phyloP scores from a whole-genome alignment of 129 eudicot species.

The Centaurea solstitialis region DNA sequence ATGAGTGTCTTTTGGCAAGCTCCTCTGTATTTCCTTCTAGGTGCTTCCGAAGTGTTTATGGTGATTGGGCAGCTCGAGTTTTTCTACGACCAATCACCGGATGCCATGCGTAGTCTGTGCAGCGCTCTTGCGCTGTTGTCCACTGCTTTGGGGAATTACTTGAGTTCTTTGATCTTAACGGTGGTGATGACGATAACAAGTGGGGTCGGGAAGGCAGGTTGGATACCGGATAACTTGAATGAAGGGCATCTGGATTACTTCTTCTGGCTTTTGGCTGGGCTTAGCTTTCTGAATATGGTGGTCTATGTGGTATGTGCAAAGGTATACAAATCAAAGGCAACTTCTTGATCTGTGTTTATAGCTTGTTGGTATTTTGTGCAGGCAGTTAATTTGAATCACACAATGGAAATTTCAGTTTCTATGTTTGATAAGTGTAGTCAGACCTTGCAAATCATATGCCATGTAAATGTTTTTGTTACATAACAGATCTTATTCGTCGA shows the following conservation, averaged over 20 bases:
- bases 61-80: slow-evolving; percentile 40
- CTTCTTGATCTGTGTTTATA: slow-evolving; percentile 7
- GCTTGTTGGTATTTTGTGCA: background rate
- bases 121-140: slow-evolving; percentile 36
- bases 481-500: no score
- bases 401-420: background rate
- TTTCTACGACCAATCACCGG: slow-evolving; percentile 42
- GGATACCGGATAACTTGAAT: slow-evolving; percentile 42
- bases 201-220: slow-evolving; percentile 30
- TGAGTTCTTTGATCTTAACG: slow-evolving; percentile 41
- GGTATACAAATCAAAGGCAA: slow-evolving; percentile 25
- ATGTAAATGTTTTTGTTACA: no score
- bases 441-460: no score
- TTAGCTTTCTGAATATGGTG: slow-evolving; percentile 32
- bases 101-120: slow-evolving; percentile 42
- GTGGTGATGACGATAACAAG: slow-evolving; percentile 28
- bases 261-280: slow-evolving; percentile 45
- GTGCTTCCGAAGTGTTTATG: slow-evolving; percentile 43
- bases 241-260: slow-evolving; percentile 43
- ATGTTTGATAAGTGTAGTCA: no score
- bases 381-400: background rate
- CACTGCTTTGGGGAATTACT: slow-evolving; percentile 36
- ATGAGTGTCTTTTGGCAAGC: slow-evolving; percentile 44
- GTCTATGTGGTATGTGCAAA: slow-evolving; percentile 26
- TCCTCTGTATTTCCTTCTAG: slow-evolving; percentile 39